A percentile compares a stretch with the other conserved stretches of the same genome.
Evolutionary conservation across 257 asterid genomes (phyloP).

Genomic region (Solanum okadae): DNA sequence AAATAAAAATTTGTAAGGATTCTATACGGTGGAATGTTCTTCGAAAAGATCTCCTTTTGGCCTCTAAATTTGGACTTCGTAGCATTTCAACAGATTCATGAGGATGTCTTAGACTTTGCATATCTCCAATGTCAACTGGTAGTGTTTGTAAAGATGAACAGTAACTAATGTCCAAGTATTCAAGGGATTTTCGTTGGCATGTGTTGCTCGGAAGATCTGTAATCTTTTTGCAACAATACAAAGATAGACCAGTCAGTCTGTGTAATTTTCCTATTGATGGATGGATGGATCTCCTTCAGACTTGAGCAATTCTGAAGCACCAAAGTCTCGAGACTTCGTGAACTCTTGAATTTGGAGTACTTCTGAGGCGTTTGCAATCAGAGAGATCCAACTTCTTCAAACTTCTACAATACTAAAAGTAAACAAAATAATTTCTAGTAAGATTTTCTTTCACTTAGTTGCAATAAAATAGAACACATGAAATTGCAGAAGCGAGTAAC

Average conservation of each 20-base stretch:
- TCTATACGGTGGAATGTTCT: background rate
- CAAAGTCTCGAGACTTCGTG: background rate
- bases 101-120: background rate
- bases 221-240: too few species aligned
- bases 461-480: background rate
- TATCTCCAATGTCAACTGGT: background rate
- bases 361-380: background rate
- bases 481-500: background rate
- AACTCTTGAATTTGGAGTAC: background rate
- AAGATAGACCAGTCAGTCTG: too few species aligned
- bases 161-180: background rate
- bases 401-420: background rate
- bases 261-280: background rate
- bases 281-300: background rate
- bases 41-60: too few species aligned
- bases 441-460: background rate
- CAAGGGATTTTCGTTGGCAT: background rate
- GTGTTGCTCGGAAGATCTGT: too few species aligned
- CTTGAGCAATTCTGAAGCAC: background rate
- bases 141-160: background rate
- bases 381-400: background rate
- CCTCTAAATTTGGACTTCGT: background rate
- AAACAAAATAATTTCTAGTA: background rate
- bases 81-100: too few species aligned
- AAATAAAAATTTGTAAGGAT: too few species aligned